Conservation (phyloP, 306 rosid species). For the Arachis hypogaea region DNA sequence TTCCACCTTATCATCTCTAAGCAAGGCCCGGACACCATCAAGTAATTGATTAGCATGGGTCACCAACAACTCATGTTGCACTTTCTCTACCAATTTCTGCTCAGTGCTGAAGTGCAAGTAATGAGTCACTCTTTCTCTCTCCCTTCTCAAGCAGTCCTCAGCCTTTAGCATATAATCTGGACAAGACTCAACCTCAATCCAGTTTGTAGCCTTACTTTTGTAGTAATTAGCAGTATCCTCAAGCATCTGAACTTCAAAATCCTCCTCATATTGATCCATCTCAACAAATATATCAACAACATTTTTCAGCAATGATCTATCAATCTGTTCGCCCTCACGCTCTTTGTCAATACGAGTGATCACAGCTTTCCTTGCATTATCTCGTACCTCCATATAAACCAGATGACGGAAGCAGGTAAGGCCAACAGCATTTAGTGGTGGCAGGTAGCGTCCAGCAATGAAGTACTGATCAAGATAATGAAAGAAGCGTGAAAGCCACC, state of each 20-base stretch:
- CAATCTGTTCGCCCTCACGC: slow-evolving; percentile 90
- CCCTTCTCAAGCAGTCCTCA: slow-evolving; percentile 56
- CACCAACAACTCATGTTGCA: slow-evolving; percentile 70
- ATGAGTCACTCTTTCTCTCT: slow-evolving; percentile 53
- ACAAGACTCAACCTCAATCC: slow-evolving; percentile 79
- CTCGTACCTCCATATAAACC: slow-evolving; percentile 60
- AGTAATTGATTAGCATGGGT: slow-evolving; percentile 65
- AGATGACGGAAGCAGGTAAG: slow-evolving; percentile 56
- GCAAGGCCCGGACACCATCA: slow-evolving; percentile 78
- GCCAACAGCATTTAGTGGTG: slow-evolving; percentile 55
- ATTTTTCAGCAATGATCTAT: slow-evolving; percentile 68
- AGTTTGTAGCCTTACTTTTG: slow-evolving; percentile 69
- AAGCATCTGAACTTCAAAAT: slow-evolving; percentile 71
- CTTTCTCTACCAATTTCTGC: slow-evolving; percentile 63
- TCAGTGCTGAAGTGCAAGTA: slow-evolving; percentile 51
- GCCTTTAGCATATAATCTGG: slow-evolving; percentile 87
- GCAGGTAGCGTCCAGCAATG: slow-evolving; percentile 50
- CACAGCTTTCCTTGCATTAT: slow-evolving; percentile 61
- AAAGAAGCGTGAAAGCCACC: slow-evolving; percentile 64
- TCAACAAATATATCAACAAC: slow-evolving; percentile 71
- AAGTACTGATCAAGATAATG: slow-evolving; percentile 61
- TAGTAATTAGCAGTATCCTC: slow-evolving; percentile 64
- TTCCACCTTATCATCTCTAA: slow-evolving; percentile 81
- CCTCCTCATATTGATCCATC: slow-evolving; percentile 57
- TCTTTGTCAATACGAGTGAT: slow-evolving; percentile 70